phyloP scores from a whole-genome alignment of 495 filamentous ascomycete species.

The Penicillium ochrochloron region DNA sequence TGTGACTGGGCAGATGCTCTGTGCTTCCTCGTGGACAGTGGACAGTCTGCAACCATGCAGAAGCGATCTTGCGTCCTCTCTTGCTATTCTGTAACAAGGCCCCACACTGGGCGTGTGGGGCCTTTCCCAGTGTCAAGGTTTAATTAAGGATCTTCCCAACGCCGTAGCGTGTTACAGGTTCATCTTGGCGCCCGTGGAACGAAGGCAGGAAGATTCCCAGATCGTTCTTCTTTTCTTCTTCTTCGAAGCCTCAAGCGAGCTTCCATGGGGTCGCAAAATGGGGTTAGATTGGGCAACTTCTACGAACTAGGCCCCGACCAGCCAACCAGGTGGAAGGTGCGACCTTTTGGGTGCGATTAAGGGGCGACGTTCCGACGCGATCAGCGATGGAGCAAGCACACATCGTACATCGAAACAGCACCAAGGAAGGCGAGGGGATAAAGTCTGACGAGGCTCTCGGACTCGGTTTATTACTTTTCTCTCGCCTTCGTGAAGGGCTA shows the following conservation, averaged over 20 bases:
- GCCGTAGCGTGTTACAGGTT: slow-evolving; percentile 41
- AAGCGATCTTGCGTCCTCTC: slow-evolving; percentile 24
- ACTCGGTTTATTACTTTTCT: background rate
- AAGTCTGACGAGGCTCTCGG: slow-evolving; percentile 8
- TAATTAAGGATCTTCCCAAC: slow-evolving; percentile 51
- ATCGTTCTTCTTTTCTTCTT: slow-evolving; percentile 30
- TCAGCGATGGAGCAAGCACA: slow-evolving; percentile 13
- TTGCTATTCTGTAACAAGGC: slow-evolving; percentile 29
- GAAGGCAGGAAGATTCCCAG: slow-evolving; percentile 20
- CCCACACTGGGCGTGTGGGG: slow-evolving; percentile 34
- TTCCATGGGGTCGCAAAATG: slow-evolving; percentile 21
- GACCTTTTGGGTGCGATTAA: background rate
- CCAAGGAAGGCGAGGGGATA: too few relatives aligned
- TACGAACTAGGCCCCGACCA: slow-evolving; percentile 10
- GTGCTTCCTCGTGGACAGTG: background rate
- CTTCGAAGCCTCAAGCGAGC: slow-evolving; percentile 32
- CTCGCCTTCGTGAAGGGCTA: background rate
- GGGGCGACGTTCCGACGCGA: background rate
- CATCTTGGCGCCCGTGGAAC: slow-evolving; percentile 37
- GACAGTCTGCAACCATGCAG: background rate
- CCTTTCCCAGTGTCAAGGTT: slow-evolving; percentile 40
- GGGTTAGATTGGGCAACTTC: slow-evolving; percentile 26
- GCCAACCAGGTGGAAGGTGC: background rate
- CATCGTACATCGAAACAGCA: too few relatives aligned
- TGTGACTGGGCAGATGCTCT: background rate